phyloP scores from a whole-genome alignment of 257 asterid species.

The Solanum arcanum region DNA sequence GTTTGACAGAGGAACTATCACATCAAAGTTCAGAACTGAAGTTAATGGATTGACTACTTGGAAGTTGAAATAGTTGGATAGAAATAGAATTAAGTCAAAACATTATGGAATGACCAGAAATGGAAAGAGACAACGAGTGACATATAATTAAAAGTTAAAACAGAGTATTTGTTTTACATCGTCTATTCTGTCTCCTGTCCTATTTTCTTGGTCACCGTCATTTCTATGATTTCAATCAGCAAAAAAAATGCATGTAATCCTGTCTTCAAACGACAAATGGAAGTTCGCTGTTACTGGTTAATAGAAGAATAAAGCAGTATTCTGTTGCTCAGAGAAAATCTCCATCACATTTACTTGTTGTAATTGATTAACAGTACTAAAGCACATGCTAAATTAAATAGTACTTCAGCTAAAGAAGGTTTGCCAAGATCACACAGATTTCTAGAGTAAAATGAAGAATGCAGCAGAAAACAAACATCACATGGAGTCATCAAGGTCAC shows the following conservation, averaged over 20 bases:
- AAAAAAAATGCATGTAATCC: neutral
- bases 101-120: neutral
- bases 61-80: neutral
- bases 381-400: neutral
- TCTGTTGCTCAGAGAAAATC: neutral
- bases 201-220: neutral
- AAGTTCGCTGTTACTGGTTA: neutral
- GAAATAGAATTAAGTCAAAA: neutral
- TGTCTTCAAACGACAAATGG: neutral
- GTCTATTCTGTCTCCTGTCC: neutral
- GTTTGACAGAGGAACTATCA: neutral
- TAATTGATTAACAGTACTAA: neutral
- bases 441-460: neutral
- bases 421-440: neutral
- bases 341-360: neutral
- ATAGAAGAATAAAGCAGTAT: neutral
- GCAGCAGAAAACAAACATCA: neutral
- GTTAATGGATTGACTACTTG: neutral
- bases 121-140: neutral
- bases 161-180: neutral
- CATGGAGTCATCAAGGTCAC: neutral
- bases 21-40: neutral
- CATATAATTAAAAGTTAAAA: neutral
- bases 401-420: neutral
- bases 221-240: neutral